Conservation (phyloP, 805 yeast genomes). For the Yarrowia sp. region DNA sequence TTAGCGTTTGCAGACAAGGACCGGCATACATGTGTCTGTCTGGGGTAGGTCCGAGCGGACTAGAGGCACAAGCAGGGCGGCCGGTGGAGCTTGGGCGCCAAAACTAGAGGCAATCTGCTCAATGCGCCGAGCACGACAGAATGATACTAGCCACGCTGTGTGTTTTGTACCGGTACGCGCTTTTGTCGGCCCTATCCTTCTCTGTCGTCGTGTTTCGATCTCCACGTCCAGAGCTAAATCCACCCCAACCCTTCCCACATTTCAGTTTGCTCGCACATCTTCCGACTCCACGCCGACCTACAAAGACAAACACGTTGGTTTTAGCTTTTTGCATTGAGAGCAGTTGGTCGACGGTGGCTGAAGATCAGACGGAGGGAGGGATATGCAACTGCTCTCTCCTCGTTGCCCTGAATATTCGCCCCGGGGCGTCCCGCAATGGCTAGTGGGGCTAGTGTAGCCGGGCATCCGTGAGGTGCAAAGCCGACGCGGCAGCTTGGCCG, state of each 20-base stretch:
- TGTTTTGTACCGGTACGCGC: not conserved
- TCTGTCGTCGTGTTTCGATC: not conserved
- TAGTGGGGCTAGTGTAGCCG: not conserved
- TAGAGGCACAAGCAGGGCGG: not conserved
- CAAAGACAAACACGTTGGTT: constrained; percentile 11
- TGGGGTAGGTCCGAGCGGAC: not conserved
- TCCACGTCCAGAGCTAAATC: constrained; percentile 1
- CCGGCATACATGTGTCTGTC: not conserved
- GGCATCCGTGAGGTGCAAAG: not conserved
- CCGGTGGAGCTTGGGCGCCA: not conserved
- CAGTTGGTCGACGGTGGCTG: constrained; percentile 14
- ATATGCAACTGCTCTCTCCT: too few species aligned
- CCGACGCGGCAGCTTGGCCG: constrained; percentile 10
- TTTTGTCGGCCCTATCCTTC: not conserved
- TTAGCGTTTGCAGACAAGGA: not conserved
- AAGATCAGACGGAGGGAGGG: not conserved
- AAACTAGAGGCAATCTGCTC: not conserved
- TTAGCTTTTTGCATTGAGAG: constrained; percentile 19
- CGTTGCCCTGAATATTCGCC: too few species aligned
- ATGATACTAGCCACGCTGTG: not conserved
- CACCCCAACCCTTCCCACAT: constrained; percentile 19
- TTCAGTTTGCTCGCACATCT: constrained; percentile 24
- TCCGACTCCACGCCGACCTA: constrained; percentile 26
- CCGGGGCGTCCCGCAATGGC: too few species aligned
- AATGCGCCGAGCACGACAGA: not conserved